Percentiles rank a stretch among this genome's conserved stretches.
Evolutionary conservation across 306 rosid species (phyloP).

Genomic region (Trifolium subterraneum): DNA sequence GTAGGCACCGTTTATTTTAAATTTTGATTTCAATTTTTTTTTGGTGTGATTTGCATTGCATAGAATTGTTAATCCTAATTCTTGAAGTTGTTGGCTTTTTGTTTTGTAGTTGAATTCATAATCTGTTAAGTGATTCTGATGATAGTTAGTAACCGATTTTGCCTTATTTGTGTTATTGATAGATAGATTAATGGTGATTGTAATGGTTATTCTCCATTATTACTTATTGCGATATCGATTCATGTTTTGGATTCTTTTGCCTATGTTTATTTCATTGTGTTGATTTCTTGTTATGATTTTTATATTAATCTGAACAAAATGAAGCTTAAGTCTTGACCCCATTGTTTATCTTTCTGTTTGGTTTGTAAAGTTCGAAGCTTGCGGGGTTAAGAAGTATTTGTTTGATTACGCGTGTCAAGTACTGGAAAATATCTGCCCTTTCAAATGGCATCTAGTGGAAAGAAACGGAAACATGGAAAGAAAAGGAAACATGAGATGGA

Average conservation of each 20-base stretch:
- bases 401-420: constrained; percentile 4
- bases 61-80: not conserved
- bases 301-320: not conserved
- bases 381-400: not conserved
- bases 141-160: constrained; percentile 5
- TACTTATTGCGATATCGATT: not conserved
- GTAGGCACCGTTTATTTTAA: not conserved
- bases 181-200: not conserved
- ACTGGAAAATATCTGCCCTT: constrained; percentile 15
- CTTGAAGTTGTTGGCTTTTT: not conserved
- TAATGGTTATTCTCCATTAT: not conserved
- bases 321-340: not conserved
- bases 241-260: not conserved
- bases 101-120: not conserved
- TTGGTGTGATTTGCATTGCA: not conserved
- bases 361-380: constrained; percentile 21
- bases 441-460: constrained; percentile 37
- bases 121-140: constrained; percentile 21
- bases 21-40: not conserved
- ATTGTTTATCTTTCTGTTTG: not conserved
- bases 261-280: not conserved
- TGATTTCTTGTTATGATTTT: constrained; percentile 25
- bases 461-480: constrained; percentile 27
- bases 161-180: not conserved
- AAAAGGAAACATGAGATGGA: constrained; percentile 26